These are phyloP conservation scores for Fragosphaeria purpurea DNA, from an alignment of 2,329 filamentous ascomycete genomes.

Conservation along the genomic window DNA sequence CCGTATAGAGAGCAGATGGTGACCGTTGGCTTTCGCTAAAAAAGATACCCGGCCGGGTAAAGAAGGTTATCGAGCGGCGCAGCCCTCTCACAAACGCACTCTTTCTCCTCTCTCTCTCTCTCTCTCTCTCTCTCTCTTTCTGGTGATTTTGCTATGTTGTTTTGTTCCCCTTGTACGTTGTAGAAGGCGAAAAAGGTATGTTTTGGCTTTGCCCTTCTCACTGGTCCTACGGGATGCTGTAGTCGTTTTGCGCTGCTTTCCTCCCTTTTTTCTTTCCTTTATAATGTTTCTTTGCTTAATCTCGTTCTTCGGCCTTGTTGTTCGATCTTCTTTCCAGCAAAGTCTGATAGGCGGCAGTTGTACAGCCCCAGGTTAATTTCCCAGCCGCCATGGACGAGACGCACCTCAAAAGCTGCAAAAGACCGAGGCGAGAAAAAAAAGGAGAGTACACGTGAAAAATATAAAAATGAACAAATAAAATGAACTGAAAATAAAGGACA, in stretches of 20 bases:
- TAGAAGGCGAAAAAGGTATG: too few relatives aligned
- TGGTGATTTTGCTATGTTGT: background rate
- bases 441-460: background rate
- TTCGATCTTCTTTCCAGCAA: too few relatives aligned
- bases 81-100: background rate
- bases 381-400: background rate
- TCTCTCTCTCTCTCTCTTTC: background rate
- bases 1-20: background rate
- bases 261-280: too few relatives aligned
- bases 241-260: too few relatives aligned
- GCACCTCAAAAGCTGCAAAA: background rate
- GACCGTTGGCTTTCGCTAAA: conserved; percentile 9
- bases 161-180: conserved; percentile 1
- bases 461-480: background rate
- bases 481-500: too few relatives aligned
- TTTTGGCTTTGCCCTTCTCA: too few relatives aligned
- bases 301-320: too few relatives aligned
- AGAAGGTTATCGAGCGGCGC: conserved; percentile 7
- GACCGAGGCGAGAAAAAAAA: background rate
- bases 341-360: too few relatives aligned
- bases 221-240: too few relatives aligned
- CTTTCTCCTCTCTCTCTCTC: too few relatives aligned
- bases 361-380: too few relatives aligned
- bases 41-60: conserved; percentile 12
- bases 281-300: too few relatives aligned